Evolutionary conservation across 176 grass and related monocot genomes (phyloP), one percentile per base, ranked within the genome.

Genomic region (Avena insularis): DNA sequence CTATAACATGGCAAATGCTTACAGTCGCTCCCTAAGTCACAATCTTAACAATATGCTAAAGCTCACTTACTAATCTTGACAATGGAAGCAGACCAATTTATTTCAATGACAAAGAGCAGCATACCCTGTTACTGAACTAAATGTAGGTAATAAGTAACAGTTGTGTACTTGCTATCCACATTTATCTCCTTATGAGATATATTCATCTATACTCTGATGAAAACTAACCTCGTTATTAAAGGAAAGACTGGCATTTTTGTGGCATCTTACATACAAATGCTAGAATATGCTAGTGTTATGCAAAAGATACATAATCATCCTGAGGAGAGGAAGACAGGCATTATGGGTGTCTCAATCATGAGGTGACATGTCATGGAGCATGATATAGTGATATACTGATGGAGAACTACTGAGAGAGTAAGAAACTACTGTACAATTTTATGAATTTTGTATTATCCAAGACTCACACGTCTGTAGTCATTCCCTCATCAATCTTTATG

Each of bases 401-500:
- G 15, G 47, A 80, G 45, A 80, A 46, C 13, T 51, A 58, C 54
- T 80, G 38, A 75, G 69, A 64, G 10, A 62, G 48, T 16, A 92
- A 57, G 47, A 79, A 73, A 63, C 61, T 72, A 75, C 5, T 53
- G 21, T 79, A 46, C 12, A 89, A 78, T 23, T 45, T 43, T 63
- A 85, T 62, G 36, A 60, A 79, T 83, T 83, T 78, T 46, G 69
- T 71, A 77, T 78, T 31, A 71, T 48, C 38, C 13, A 61, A 86
- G 70, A 92, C 97, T 99, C 90, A 99, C 97, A 94, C 91, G 78
- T 99, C 97, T 71, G 92, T 78, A 88, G 92, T 93, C 92, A 99
- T 94, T 85, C 94, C 94, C 74, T 91, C 97, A 83, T 99, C 97
- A 57, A 99, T 92, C 89, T 96, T 99, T 92, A 99, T 88, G 78